Evolutionary conservation across 768 basidiomycete species (phyloP), one percentile per base, ranked within the genome.

Genomic region (Austroboletus festivus): DNA sequence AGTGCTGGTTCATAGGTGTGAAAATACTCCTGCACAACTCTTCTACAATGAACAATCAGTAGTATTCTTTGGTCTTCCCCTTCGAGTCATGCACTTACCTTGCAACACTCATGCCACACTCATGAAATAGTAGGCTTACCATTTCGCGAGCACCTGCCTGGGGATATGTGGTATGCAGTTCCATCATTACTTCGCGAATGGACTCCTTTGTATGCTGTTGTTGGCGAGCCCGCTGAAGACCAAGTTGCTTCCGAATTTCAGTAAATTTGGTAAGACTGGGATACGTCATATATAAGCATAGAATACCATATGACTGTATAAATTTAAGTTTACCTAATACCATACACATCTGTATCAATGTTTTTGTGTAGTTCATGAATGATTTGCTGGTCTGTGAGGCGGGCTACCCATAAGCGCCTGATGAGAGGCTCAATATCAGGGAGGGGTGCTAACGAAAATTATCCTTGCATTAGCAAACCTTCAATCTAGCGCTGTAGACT

Each of bases 371-470:
- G 23, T 13, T 33, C 43, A 0, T 1, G 12, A 11, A 50, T 23
- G 1, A 50, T 50, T 5, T 50, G 28, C 2, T 11, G 15, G 38
- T 50, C 38, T 1, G 31, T 50, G 15, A 11, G 30, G 6, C 30
- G 31, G 5, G 31, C 20, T 1, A 10, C 22, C 48, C 48, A 50
- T 0, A 50, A 23, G 1, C 31, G 12, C 16, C 13, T 3, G 9
- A 50, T 50, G 22, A 39, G 38, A 3, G 48, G 43, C 18, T 50
- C 31, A 2, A 50, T 44, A n/a, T 24, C 3, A 8, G 33, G 22
- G 8, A 44, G 31, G 8, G 48, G 48, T 20, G 43, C n/a, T n/a
- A n/a, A n/a, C n/a, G n/a, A n/a, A n/a, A n/a, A n/a, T n/a, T n/a
- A n/a, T n/a, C n/a, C n/a, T n/a, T n/a, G n/a, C n/a, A n/a, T n/a